phyloP scores from a whole-genome alignment of 1,139 yeast genomes.

The Citeromyces hawaiiensis region DNA sequence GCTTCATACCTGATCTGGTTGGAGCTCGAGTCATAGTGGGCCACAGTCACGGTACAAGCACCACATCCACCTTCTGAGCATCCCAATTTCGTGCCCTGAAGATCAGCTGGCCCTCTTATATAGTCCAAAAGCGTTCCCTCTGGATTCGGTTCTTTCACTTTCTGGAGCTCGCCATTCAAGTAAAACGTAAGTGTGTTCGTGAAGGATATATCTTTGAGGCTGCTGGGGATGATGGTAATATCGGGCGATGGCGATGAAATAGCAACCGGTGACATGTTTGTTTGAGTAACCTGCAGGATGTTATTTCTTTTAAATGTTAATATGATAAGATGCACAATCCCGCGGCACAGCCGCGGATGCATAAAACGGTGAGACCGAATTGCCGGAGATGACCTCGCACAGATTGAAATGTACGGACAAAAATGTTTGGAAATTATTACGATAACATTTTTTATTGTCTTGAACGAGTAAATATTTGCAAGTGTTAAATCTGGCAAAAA shows the following conservation, averaged over 20 bases:
- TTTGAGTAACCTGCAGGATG: neutral
- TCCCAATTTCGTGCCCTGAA: conserved; percentile 31
- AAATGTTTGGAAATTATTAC: neutral
- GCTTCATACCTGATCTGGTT: conserved; percentile 21
- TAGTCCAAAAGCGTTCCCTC: conserved; percentile 26
- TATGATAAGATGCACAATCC: neutral
- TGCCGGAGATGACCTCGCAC: neutral
- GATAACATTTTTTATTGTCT: too few species aligned
- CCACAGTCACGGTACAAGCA: conserved; percentile 29
- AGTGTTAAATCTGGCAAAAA: too few species aligned
- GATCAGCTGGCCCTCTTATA: conserved; percentile 17
- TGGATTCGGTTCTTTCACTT: conserved; percentile 23
- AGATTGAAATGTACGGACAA: neutral
- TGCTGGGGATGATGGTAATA: conserved; percentile 11
- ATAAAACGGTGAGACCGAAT: neutral
- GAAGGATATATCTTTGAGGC: conserved; percentile 13
- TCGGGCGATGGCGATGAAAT: conserved; percentile 3
- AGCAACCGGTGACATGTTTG: neutral
- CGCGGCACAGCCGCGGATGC: neutral
- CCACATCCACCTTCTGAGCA: conserved; percentile 36
- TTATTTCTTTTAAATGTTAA: neutral
- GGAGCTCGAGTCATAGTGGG: conserved; percentile 15
- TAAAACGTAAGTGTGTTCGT: conserved; percentile 18
- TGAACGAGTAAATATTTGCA: too few species aligned
- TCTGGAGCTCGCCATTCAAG: conserved; percentile 22